Evolutionary conservation across 2,329 filamentous ascomycete species (phyloP), one percentile per base, ranked within the genome.

Genomic region (Rasamsonia emersonii): DNA sequence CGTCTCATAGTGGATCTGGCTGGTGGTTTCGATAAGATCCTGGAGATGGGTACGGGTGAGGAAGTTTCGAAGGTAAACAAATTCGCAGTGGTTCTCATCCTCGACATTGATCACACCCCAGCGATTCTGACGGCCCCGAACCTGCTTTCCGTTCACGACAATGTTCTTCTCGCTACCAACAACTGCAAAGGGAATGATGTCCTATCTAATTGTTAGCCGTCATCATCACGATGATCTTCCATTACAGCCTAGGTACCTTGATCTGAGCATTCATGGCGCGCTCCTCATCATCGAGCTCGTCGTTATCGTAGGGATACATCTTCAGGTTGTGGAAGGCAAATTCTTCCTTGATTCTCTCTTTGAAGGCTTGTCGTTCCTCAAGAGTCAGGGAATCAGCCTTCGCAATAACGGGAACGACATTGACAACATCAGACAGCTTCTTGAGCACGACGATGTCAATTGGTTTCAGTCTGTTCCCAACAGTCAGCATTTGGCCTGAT

Each of bases 281-380:
- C 71, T 98, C 91, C 71, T 98, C 91, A 44, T 91, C 83, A 57
- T 98, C 91, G 50, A 96, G 82, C 73, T 98, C 91, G 53, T 98
- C 91, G 59, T 95, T 96, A 64, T 98, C 91, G 64, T 98, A 98
- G 39, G 91, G 91, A 73, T 93, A 98, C 91, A 98, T 98, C 75
- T 94, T 89, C 56, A 98, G 77, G 74, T 96, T 96, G 77, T 98
- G 91, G 82, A 98, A 98, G 37, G 84, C 72, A 62, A 98, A 98
- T 65, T 98, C 91, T 73, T 96, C 91, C 82, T 94, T 95, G 73
- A 98, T 98, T 62, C 82, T 78, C 70, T 95, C 86, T 78, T 98
- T 98, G 79, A 98, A 98, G 30, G 82, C 84, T 59, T 79, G 78
- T 50, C 91, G 82, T 75, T 98, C 91, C 65, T 98, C 89, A 19